Percentiles rank a stretch among this genome's conserved stretches.
These are phyloP conservation scores for Solanum raphanifolium DNA, from an alignment of 257 asterid genomes.

Conservation along the genomic window DNA sequence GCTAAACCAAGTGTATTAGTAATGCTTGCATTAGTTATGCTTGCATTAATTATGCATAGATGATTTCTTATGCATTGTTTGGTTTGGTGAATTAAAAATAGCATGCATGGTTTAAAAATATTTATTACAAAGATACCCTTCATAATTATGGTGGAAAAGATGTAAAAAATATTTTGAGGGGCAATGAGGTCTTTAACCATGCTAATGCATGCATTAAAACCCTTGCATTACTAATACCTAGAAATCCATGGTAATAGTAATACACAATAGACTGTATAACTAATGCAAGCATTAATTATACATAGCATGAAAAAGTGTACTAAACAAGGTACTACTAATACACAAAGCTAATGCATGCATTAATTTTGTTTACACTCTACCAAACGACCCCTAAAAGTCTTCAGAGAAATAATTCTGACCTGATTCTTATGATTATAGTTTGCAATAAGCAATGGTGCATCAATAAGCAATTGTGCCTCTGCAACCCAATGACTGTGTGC, in stretches of 20 bases:
- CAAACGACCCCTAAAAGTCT: neutral
- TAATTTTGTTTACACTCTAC: neutral
- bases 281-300: neutral
- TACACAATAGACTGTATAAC: neutral
- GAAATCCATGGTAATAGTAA: neutral
- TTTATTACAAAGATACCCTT: neutral
- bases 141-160: neutral
- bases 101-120: neutral
- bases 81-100: neutral
- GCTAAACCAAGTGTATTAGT: neutral
- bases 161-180: neutral
- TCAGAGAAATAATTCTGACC: conserved; percentile 18
- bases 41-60: neutral
- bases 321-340: neutral
- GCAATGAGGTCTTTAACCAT: neutral
- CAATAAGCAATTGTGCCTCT: conserved; percentile 38
- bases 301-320: neutral
- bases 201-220: neutral
- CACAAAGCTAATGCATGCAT: neutral
- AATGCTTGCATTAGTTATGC: neutral
- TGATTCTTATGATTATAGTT: conserved; percentile 27
- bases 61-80: neutral
- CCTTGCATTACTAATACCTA: neutral
- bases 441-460: conserved; percentile 33
- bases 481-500: conserved; percentile 69